Evolutionary conservation across 441 rosid species (phyloP).

Genomic region (Mallotus japonicus): DNA sequence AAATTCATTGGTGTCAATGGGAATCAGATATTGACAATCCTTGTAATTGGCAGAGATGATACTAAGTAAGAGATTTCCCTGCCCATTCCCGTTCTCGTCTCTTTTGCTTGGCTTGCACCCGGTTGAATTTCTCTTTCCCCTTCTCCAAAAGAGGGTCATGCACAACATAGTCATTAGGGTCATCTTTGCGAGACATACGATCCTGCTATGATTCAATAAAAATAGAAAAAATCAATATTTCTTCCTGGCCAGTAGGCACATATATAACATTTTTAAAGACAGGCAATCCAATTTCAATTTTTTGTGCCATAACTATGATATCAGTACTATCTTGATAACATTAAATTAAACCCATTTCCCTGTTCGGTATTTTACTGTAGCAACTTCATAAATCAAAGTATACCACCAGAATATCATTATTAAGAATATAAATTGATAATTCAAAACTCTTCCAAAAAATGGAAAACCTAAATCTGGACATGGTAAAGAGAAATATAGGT

Average conservation of each 20-base stretch:
- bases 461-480: constrained; percentile 12
- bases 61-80: constrained; percentile 79
- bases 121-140: constrained; percentile 92
- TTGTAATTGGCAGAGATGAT: constrained; percentile 1
- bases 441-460: background rate
- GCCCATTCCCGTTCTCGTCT: constrained; percentile 85
- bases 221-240: background rate
- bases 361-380: background rate
- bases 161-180: constrained; percentile 81
- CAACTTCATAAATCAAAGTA: background rate
- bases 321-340: background rate
- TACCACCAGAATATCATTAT: background rate
- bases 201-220: constrained; percentile 42
- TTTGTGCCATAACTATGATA: background rate
- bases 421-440: background rate
- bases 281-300: background rate
- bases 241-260: background rate
- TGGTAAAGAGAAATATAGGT: constrained; percentile 4
- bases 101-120: constrained; percentile 88
- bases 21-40: constrained; percentile 7
- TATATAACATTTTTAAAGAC: background rate
- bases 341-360: background rate
- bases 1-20: constrained; percentile 10
- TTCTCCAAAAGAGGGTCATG: constrained; percentile 91
- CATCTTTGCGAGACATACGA: constrained; percentile 74